A percentile compares a stretch with the other conserved stretches of the same genome.
These are phyloP conservation scores for Aureobasidium lini DNA, from an alignment of 2,329 filamentous ascomycete species.

Conservation along the genomic window DNA sequence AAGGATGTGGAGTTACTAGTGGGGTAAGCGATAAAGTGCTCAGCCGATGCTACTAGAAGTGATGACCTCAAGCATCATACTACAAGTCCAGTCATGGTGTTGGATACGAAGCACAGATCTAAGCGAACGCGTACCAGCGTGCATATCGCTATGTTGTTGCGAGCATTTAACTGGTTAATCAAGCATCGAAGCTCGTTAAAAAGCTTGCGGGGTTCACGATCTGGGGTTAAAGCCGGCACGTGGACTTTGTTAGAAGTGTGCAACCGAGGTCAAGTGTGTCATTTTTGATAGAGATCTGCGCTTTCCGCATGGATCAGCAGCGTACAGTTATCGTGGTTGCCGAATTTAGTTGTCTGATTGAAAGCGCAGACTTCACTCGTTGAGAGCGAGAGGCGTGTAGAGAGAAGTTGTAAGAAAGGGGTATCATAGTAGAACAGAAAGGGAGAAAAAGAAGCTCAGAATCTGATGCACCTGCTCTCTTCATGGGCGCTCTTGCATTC, in stretches of 20 bases:
- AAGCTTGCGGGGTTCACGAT: background rate
- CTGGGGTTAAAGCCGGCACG: background rate
- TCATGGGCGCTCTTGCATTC: conserved; percentile 66
- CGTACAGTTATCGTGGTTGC: background rate
- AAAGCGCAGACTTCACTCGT: background rate
- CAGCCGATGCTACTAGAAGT: background rate
- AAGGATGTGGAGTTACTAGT: background rate
- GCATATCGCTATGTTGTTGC: background rate
- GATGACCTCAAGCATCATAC: background rate
- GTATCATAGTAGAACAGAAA: conserved; percentile 2
- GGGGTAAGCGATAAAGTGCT: background rate
- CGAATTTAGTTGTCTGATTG: background rate
- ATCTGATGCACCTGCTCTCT: conserved; percentile 60
- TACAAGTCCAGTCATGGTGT: background rate
- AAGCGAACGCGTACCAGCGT: background rate
- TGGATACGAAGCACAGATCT: background rate
- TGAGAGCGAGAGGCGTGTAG: too few relatives aligned
- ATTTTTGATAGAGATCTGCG: background rate
- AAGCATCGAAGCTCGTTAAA: background rate
- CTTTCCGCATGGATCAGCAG: background rate
- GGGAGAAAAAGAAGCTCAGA: conserved; percentile 20
- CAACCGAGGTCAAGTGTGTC: background rate
- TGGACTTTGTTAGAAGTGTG: background rate
- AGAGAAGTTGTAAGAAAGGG: background rate
- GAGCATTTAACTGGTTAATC: background rate